A percentile compares a stretch with the other conserved stretches of the same genome.
phyloP scores from a whole-genome alignment of 257 asterid genomes.

The Thymus quinquecostatus region DNA sequence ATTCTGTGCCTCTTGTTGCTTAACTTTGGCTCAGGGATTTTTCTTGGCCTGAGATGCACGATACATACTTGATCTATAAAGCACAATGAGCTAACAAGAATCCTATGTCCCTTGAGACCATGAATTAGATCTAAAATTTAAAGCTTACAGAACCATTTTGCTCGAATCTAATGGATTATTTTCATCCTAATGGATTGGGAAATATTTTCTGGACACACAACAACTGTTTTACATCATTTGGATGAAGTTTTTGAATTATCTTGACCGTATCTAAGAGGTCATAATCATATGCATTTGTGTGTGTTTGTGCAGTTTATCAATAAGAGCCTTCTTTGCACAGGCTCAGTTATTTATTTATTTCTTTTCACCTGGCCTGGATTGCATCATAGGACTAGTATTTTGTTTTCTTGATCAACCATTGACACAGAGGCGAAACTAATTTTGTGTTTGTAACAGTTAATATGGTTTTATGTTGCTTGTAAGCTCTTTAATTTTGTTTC shows the following conservation, averaged over 20 bases:
- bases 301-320: background rate
- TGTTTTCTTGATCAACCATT: background rate
- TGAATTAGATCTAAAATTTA: background rate
- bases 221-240: background rate
- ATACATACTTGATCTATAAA: background rate
- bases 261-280: background rate
- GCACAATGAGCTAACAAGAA: background rate
- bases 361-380: background rate
- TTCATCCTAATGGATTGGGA: background rate
- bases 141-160: background rate
- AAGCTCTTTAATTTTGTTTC: background rate
- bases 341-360: background rate
- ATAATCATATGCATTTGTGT: background rate
- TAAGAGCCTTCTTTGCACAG: background rate
- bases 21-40: background rate
- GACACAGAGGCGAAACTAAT: background rate
- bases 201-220: background rate
- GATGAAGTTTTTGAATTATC: background rate
- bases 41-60: background rate
- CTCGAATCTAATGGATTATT: background rate
- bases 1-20: background rate
- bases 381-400: background rate
- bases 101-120: background rate
- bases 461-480: background rate
- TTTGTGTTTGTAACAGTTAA: background rate